phyloP scores from a whole-genome alignment of 1,139 yeast species.

The Magnusiomyces paraingens region DNA sequence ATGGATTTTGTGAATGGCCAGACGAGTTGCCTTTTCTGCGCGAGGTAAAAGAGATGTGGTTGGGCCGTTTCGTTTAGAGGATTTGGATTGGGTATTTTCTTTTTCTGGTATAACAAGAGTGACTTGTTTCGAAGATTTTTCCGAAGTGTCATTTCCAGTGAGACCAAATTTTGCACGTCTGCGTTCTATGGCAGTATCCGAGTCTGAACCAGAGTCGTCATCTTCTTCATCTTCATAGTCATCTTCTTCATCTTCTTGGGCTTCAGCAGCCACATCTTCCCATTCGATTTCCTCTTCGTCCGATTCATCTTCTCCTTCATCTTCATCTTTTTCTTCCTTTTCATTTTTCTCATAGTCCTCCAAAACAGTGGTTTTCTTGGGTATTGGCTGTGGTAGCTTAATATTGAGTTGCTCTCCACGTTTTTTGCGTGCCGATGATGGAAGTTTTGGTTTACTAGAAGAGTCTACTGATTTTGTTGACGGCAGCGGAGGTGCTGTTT shows the following conservation, averaged over 20 bases:
- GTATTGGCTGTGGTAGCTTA: neutral
- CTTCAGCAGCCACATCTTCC: constrained; percentile 25
- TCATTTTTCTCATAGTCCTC: neutral
- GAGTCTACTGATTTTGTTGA: neutral
- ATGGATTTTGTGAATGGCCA: constrained; percentile 52
- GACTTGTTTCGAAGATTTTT: neutral
- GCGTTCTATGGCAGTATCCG: constrained; percentile 15
- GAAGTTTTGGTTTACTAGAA: neutral
- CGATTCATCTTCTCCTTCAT: constrained; percentile 10
- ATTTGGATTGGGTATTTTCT: constrained; percentile 14
- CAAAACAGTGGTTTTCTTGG: neutral
- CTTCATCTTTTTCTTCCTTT: constrained; percentile 22
- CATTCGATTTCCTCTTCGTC: constrained; percentile 33
- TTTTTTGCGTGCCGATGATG: constrained; percentile 1
- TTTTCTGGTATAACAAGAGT: neutral
- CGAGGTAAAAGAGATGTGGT: constrained; percentile 31
- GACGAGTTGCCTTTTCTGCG: constrained; percentile 51
- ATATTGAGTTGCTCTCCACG: neutral
- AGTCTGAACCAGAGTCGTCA: constrained; percentile 11
- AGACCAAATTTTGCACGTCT: constrained; percentile 9
- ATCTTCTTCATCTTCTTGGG: constrained; percentile 11
- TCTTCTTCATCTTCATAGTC: neutral
- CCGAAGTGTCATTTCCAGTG: neutral
- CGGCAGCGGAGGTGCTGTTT: neutral
- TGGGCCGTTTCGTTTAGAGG: constrained; percentile 22